Conservation (phyloP, 345 rosid genomes). For the Eucalyptus curtisii region DNA sequence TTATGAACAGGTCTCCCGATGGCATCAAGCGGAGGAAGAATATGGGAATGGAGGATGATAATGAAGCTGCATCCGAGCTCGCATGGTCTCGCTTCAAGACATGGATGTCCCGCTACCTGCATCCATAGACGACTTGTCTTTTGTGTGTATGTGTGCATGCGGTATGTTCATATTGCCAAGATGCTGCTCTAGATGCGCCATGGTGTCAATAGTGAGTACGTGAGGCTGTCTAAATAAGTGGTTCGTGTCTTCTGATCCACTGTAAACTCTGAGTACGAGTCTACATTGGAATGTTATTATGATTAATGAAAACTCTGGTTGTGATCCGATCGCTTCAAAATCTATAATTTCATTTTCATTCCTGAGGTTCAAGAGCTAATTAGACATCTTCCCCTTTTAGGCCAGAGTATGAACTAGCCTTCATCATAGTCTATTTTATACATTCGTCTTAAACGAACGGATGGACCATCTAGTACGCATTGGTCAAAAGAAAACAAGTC, state of each 20-base stretch:
- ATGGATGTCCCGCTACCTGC: slow-evolving; percentile 70
- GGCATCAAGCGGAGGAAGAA: slow-evolving; percentile 69
- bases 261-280: not conserved
- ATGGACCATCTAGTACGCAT: not conserved
- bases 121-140: not conserved
- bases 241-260: not conserved
- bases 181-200: not conserved
- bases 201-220: not conserved
- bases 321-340: not conserved
- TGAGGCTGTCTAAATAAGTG: not conserved
- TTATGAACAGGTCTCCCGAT: slow-evolving; percentile 72
- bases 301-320: not conserved
- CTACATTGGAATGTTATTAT: not conserved
- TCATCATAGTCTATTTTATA: not conserved
- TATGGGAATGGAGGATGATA: slow-evolving; percentile 85
- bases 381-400: not conserved
- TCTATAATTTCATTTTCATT: not conserved
- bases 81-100: slow-evolving; percentile 88
- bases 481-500: not conserved
- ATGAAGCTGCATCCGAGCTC: slow-evolving; percentile 65
- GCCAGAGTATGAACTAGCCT: not conserved
- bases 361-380: not conserved
- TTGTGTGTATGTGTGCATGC: not conserved
- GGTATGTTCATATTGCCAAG: not conserved
- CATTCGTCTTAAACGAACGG: not conserved